Conservation (phyloP, 2,329 filamentous ascomycete genomes). For the Clathrospora elynae region DNA sequence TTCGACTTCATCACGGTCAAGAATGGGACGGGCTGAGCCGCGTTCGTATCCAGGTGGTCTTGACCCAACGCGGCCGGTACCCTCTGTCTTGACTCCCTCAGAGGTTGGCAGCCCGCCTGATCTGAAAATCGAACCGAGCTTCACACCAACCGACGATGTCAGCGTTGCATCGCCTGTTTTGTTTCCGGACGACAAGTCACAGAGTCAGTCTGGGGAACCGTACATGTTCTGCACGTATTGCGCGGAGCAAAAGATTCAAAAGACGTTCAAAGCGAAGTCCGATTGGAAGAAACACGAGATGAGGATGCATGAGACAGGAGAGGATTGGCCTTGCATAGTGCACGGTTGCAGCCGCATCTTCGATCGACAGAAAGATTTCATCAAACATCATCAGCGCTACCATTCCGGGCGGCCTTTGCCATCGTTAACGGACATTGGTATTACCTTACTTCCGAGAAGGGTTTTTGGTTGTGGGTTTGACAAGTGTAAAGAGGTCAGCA, state of each 20-base stretch:
- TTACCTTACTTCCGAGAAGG: conserved; percentile 39
- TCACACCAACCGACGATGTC: conserved; percentile 42
- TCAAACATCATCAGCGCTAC: conserved; percentile 46
- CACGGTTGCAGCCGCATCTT: conserved; percentile 44
- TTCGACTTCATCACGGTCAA: conserved; percentile 39
- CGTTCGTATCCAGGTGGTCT: conserved; percentile 43
- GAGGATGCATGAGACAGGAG: conserved; percentile 48
- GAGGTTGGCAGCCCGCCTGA: conserved; percentile 42
- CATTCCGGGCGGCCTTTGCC: conserved; percentile 45
- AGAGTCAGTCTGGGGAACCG: conserved; percentile 37
- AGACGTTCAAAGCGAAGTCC: conserved; percentile 48
- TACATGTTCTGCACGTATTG: conserved; percentile 49
- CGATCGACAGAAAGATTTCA: conserved; percentile 46
- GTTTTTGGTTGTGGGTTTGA: conserved; percentile 49
- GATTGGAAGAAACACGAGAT: conserved; percentile 50
- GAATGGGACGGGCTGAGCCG: conserved; percentile 37
- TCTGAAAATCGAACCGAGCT: conserved; percentile 33
- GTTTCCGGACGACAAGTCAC: conserved; percentile 28
- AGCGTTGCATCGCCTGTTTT: conserved; percentile 35
- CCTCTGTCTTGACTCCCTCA: conserved; percentile 38
- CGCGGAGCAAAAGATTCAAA: conserved; percentile 41
- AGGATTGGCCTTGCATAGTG: conserved; percentile 46
- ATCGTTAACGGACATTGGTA: conserved; percentile 44
- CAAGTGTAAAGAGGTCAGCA: conserved; percentile 48
- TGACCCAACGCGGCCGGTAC: conserved; percentile 41